Evolutionary conservation across 345 rosid genomes (phyloP).

Genomic region (Laguncularia racemosa): DNA sequence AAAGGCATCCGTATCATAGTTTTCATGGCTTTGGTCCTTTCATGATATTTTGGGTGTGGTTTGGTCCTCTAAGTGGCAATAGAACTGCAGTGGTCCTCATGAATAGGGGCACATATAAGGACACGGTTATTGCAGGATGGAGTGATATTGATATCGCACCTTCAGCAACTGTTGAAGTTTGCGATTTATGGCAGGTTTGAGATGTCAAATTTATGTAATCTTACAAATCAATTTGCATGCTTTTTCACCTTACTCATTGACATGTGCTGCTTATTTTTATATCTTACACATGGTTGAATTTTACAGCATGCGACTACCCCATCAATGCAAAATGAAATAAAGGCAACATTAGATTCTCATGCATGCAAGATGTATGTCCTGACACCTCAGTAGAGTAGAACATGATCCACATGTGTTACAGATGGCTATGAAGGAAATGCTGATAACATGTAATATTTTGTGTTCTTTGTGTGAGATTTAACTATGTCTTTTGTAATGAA

Average conservation of each 20-base stretch:
- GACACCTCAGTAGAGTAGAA: constrained; percentile 9
- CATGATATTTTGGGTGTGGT: constrained; percentile 45
- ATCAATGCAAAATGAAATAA: constrained; percentile 2
- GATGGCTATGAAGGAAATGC: too few species aligned
- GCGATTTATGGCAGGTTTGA: constrained; percentile 79
- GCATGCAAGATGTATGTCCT: constrained; percentile 35
- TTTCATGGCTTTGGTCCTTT: too few species aligned
- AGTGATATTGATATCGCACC: constrained; percentile 53
- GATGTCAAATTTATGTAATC: too few species aligned
- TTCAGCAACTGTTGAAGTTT: constrained; percentile 34
- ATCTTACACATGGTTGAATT: neutral
- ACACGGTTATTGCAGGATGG: constrained; percentile 56
- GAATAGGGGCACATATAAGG: constrained; percentile 36
- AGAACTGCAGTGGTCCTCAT: constrained; percentile 52
- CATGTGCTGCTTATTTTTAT: too few species aligned
- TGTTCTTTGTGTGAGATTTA: too few species aligned
- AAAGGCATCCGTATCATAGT: too few species aligned
- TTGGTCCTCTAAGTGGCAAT: constrained; percentile 53
- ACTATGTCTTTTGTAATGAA: too few species aligned
- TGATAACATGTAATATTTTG: too few species aligned
- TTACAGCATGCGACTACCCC: constrained; percentile 13
- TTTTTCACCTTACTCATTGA: too few species aligned
- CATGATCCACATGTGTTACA: too few species aligned
- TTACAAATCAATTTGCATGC: too few species aligned
- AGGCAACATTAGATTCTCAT: constrained; percentile 28